Evolutionary conservation across 306 rosid species (phyloP), one percentile per base, ranked within the genome.

Genomic region (Cicer cuneatum): DNA sequence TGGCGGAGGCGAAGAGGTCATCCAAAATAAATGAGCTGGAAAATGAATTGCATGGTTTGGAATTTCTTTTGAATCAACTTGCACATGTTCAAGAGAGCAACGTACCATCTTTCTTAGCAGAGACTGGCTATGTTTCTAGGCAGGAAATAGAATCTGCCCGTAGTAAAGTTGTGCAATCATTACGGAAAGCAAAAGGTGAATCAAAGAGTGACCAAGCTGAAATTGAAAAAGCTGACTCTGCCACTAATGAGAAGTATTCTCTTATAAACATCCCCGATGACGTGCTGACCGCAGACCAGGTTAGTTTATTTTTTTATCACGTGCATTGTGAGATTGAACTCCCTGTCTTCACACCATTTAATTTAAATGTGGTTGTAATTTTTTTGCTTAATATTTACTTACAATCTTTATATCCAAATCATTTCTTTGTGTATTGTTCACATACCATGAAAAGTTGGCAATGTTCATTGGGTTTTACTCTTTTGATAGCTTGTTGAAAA

Each of bases 1-100:
- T 94, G 99, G 99, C 97, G 12, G 99, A 90, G 89, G 99, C 99
- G 1, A 94, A 92, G 86, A 87, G 96, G 79, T 86, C 87, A 71
- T 90, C 96, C 7, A 88, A 85, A 84, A 94, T 94, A 80, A 94
- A 94, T 81, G 97, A 92, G 79, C 88, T 94, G 75, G 99, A 94
- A 77, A 94, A 94, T 74, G 96, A 92, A 76, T 81, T 85, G 53
- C 87, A 76, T 58, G 99, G 95, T 69, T 81, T 94, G 85, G 95
- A 89, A 49, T 92, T 94, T 89, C 97, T 94, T 52, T 75, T 92
- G 59, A 82, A 74, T 66, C 99, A 94, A 87, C 89, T 94, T 58
- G 93, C 77, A 62, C 93, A 92, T 71, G 97, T 94, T 74, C 84
- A 81, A 64, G 97, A 90, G 40, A 78, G 73, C 62, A 77, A 72